These are phyloP conservation scores for Fallopia convolvulus DNA, from an alignment of 148 eudicot species.

Conservation along the genomic window DNA sequence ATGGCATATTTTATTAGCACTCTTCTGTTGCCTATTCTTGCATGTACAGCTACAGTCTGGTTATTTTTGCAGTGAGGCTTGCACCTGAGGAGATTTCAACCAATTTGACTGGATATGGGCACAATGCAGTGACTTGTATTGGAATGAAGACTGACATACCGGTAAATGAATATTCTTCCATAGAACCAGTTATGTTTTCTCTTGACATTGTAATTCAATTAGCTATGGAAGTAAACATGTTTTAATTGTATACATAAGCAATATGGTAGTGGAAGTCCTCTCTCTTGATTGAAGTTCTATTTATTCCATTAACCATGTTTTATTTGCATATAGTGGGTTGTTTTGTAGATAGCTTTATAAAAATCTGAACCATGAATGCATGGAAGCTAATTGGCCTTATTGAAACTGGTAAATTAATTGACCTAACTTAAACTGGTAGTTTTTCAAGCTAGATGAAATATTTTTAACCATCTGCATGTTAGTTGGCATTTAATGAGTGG, in stretches of 20 bases:
- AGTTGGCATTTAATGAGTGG: neutral
- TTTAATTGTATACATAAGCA: neutral
- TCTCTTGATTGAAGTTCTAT: neutral
- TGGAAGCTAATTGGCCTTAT: neutral
- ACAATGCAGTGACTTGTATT: conserved; percentile 90
- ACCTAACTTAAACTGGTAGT: neutral
- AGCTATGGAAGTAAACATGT: neutral
- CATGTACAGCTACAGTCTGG: neutral
- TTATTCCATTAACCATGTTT: neutral
- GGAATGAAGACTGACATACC: conserved; percentile 99
- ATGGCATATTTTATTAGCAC: neutral
- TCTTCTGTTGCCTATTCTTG: conserved; percentile 4
- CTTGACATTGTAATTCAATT: neutral
- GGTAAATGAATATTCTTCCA: conserved; percentile 31
- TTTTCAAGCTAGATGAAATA: too few species aligned
- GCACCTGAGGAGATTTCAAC: conserved; percentile 87
- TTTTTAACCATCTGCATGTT: neutral
- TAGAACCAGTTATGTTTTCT: neutral
- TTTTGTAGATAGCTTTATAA: neutral
- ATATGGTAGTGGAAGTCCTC: neutral
- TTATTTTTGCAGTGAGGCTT: conserved; percentile 74
- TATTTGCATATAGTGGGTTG: neutral
- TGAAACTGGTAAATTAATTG: neutral
- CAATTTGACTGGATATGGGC: conserved; percentile 76
- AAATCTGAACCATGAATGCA: neutral